phyloP scores from a whole-genome alignment of 1,284 basidiomycete species.

The Ganoderma multipileum region DNA sequence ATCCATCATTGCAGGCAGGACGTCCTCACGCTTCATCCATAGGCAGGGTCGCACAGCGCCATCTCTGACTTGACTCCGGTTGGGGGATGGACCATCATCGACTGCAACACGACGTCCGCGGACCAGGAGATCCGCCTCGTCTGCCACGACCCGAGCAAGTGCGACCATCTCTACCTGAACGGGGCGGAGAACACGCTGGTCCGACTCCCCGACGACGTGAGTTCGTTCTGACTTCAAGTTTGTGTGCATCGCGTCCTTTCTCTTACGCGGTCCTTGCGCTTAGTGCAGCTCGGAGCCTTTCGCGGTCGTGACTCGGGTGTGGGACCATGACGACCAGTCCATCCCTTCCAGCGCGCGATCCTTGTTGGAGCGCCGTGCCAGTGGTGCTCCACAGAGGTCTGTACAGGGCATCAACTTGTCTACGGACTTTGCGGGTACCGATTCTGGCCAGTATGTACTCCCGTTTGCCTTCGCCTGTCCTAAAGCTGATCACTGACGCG shows the following conservation, averaged over 20 bases:
- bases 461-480: neutral
- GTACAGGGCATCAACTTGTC: conserved; percentile 51
- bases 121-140: conserved; percentile 55
- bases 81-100: conserved; percentile 58
- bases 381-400: conserved; percentile 38
- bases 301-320: conserved; percentile 51
- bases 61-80: conserved; percentile 60
- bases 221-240: neutral
- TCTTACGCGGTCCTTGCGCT: neutral
- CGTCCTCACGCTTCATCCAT: neutral
- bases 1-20: conserved; percentile 39
- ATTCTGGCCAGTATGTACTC: conserved; percentile 38
- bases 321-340: conserved; percentile 48
- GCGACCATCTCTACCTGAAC: conserved; percentile 51
- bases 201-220: conserved; percentile 44
- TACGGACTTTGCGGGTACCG: conserved; percentile 46
- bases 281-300: conserved; percentile 58
- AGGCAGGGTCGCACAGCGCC: conserved; percentile 42
- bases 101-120: conserved; percentile 46
- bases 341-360: conserved; percentile 42
- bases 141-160: conserved; percentile 46
- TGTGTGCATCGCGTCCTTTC: neutral
- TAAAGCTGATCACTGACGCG: neutral
- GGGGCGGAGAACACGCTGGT: conserved; percentile 57
- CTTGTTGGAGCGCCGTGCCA: conserved; percentile 42